Base-by-base conservation (phyloP, 176 grass and related monocot genomes). In the Avena insularis region DNA sequence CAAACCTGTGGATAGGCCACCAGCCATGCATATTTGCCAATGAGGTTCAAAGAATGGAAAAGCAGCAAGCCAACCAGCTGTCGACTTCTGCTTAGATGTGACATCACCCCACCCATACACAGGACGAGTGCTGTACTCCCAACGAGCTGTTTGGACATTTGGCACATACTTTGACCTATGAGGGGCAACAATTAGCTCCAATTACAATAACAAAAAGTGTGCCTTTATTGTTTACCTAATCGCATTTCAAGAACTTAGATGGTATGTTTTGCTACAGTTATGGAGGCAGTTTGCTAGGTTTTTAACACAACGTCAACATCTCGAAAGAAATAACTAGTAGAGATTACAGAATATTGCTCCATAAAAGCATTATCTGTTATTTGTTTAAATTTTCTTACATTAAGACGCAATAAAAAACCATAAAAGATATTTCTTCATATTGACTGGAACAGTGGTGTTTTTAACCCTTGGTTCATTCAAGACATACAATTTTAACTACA, bases 21-120 rank as follows among this genome's bases (percentile, higher is more conserved):
- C 58, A 69, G 96, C 91, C 96, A 98, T 98, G 84, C 96, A 95
- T 85, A 98, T 86, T 89, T 98, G 93, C 96, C 96, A 98, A 82
- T 98, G 96, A 80, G 96, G 96, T 84, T 98, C 96, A 92, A 98
- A 98, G 59, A 98, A 92, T 89, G 96, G 96, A 90, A 98, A 95
- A 67, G 88, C 88, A 10, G 93, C 96, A 78, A 95, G 91, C 96
- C 96, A 98, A 71, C 96, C 96, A 75, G 96, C 96, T 56, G 96
- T 94, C 1, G 96, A 91, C 62, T 92, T 89, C 76, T 98, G 96
- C 87, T 92, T 98, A 48, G 88, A 88, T 16, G 49, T 86, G 43
- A 92, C 78, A 79, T 98, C 93, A 87, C 96, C 96, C 96, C 93
- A 98, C 76, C 93, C 96, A 90, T 94, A 98, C 15, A 95, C 93